These are phyloP conservation scores for Erythrophleum fordii DNA, from an alignment of 306 rosid genomes.

Conservation along the genomic window DNA sequence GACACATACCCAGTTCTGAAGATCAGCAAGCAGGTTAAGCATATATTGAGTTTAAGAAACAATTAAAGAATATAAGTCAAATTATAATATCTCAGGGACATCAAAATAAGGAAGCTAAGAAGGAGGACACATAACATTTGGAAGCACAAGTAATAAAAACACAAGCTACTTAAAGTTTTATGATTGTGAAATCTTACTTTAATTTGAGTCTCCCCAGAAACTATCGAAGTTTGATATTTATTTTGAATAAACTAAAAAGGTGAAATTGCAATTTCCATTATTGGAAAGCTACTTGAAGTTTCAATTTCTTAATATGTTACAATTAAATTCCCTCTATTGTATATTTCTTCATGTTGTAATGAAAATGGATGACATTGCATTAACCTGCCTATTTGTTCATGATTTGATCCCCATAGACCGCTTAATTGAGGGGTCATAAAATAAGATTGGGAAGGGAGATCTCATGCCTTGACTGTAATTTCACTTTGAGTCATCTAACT, in stretches of 20 bases:
- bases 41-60: slow-evolving; percentile 65
- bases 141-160: neutral
- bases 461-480: too few relatives aligned
- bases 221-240: neutral
- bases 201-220: neutral
- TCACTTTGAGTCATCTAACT: too few relatives aligned
- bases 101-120: neutral
- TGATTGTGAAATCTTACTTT: neutral
- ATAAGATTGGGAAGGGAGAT: too few relatives aligned
- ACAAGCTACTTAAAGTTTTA: neutral
- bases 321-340: too few relatives aligned
- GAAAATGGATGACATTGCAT: too few relatives aligned
- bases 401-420: too few relatives aligned
- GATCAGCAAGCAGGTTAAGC: slow-evolving; percentile 77
- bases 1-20: slow-evolving; percentile 65
- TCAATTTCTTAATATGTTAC: too few relatives aligned
- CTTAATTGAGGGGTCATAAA: too few relatives aligned
- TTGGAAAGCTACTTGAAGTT: neutral
- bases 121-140: neutral
- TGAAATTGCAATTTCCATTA: neutral
- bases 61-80: neutral
- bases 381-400: too few relatives aligned
- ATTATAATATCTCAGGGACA: neutral
- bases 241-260: too few relatives aligned
- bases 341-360: too few relatives aligned